These are phyloP conservation scores for Kuraishia borneana DNA, from an alignment of 805 yeast species.

Conservation along the genomic window DNA sequence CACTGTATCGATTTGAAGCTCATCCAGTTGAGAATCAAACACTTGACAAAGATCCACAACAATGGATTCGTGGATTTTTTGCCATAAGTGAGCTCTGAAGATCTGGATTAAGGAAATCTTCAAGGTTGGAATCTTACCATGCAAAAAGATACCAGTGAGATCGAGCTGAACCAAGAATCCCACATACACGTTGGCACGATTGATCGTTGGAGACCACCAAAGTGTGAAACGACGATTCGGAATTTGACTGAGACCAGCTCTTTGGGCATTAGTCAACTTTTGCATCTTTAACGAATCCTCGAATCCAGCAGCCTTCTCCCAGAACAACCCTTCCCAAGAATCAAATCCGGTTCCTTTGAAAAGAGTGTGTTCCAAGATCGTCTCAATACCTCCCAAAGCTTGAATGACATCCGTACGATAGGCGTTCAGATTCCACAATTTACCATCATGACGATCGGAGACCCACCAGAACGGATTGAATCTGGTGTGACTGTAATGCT, in stretches of 20 bases:
- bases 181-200: slow-evolving; percentile 94
- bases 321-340: slow-evolving; percentile 96
- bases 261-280: slow-evolving; percentile 92
- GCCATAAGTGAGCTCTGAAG: slow-evolving; percentile 98
- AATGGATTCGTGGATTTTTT: slow-evolving; percentile 91
- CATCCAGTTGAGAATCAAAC: slow-evolving; percentile 77
- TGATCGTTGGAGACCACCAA: slow-evolving; percentile 99
- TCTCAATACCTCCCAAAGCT: slow-evolving; percentile 94
- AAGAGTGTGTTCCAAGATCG: slow-evolving; percentile 87
- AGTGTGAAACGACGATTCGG: slow-evolving; percentile 95
- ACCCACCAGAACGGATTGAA: slow-evolving; percentile 97
- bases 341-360: slow-evolving; percentile 97
- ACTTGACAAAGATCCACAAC: slow-evolving; percentile 92
- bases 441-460: slow-evolving; percentile 86
- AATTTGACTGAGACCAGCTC: slow-evolving; percentile 93
- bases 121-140: slow-evolving; percentile 95
- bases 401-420: slow-evolving; percentile 94
- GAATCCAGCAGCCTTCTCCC: slow-evolving; percentile 97
- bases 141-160: slow-evolving; percentile 91
- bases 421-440: slow-evolving; percentile 84
- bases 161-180: slow-evolving; percentile 96
- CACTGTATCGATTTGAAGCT: slow-evolving; percentile 72
- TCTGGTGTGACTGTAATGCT: slow-evolving; percentile 58
- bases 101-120: slow-evolving; percentile 93
- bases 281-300: slow-evolving; percentile 93